These are phyloP conservation scores for Conticribra weissflogii DNA, from an alignment of 108 stramenopile species.

Conservation along the genomic window DNA sequence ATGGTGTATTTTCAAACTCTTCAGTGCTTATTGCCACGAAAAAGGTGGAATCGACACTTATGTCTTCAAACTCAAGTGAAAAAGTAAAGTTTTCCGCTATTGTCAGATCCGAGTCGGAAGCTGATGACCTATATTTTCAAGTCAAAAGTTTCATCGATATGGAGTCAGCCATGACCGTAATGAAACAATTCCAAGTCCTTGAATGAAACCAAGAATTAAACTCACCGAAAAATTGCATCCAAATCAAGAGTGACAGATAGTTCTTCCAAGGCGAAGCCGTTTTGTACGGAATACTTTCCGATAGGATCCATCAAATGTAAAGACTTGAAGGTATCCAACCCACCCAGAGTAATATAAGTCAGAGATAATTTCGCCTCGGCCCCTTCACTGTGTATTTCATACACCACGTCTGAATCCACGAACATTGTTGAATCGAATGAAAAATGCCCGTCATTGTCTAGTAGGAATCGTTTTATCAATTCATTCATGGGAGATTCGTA, in stretches of 20 bases:
- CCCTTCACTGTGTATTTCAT: neutral
- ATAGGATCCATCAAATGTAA: conserved; percentile 39
- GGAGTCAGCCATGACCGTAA: conserved; percentile 10
- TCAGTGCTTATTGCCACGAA: conserved; percentile 49
- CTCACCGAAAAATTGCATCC: conserved; percentile 16
- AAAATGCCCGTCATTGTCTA: neutral
- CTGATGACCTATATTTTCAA: neutral
- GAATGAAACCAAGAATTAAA: neutral
- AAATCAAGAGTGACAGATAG: conserved; percentile 46
- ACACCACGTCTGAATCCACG: neutral
- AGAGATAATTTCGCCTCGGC: neutral
- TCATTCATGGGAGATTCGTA: neutral
- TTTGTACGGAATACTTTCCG: conserved; percentile 50
- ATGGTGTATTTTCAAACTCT: conserved; percentile 31
- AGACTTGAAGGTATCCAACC: conserved; percentile 48
- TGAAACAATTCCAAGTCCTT: neutral
- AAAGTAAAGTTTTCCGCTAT: conserved; percentile 44
- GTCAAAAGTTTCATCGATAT: neutral
- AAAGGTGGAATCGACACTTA: conserved; percentile 42
- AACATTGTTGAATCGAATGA: neutral
- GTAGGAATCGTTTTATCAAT: neutral
- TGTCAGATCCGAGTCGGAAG: conserved; percentile 12
- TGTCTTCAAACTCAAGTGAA: conserved; percentile 30
- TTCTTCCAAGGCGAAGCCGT: conserved; percentile 37
- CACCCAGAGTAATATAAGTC: too few species aligned